Base-by-base conservation (phyloP, 768 basidiomycete species). In the Nevesoporus exiguus region DNA sequence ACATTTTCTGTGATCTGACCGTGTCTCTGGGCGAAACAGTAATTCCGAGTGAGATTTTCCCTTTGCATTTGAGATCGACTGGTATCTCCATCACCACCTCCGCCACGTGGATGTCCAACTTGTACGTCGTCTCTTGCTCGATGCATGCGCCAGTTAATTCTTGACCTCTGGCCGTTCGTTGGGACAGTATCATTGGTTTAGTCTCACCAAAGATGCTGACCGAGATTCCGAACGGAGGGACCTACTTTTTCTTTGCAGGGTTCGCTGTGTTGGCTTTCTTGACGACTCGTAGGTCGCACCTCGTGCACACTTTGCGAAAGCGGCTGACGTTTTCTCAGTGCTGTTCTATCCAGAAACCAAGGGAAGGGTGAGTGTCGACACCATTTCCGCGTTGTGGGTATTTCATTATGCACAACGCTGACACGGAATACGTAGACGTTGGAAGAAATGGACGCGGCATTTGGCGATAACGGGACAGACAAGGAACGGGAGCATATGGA, bases 71-170 rank as follows among this genome's bases (percentile, higher is more conserved):
- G 14, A 62, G 75, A 27, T 71, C 73, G 7, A 76, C 73, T 14
- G 75, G 75, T 24, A 71, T 76, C 24, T 74, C 75, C 0, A 69
- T 76, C 24, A 76, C 68, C 7, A 73, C 76, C 5, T 77, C 76
- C 14, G 59, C 68, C 0, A 74, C 74, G 22, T 76, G 75, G 75
- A 71, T 73, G 59, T 71, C 73, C 25, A 76, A 74, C 49, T 71
- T 70, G 68, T 70, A 54, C 10, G 62, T 54, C 7, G 13, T 46
- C 17, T 41, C 40, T 5, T 29, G 9, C n/a, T 15, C 7, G 21
- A 29, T 21, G 2, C 37, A 29, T n/a, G 15, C 39, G 14, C 8
- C 15, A 3, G 33, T 14, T 13, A 10, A 40, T 6, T 4, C 10
- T 3, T 39, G 11, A 50, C 21, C 0, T 21, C 10, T 40, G 27